Base-by-base conservation (phyloP, 1,284 basidiomycete genomes). In the Uromyces viciae-fabae region DNA sequence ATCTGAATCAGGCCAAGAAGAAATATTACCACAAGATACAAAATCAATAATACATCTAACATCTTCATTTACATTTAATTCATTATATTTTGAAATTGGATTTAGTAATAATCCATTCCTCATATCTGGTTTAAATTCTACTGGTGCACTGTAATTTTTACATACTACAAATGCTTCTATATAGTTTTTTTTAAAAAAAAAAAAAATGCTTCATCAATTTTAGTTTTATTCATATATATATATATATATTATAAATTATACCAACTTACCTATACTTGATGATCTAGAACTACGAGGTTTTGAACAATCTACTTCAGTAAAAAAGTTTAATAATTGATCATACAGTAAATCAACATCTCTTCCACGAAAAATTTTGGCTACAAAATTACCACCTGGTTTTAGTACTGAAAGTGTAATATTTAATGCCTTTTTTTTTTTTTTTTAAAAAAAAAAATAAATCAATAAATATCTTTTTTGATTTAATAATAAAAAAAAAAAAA, bases 281-380 rank as follows among this genome's bases (percentile, higher is more conserved):
- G 85, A 84, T 19, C 33, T 83, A 2, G 85, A 86, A 80, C 86
- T 86, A 46, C 84, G 60, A 17, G 87, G 86, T 82, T 88, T 86
- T 38, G 86, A 85, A 60, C 86, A 85, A 22, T 85, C 85, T 8
- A 87, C 85, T 0, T 83, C 82, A 40, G 86, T 84, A 46, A 88
- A 88, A 82, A 89, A 89, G 84, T 88, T 88, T 8, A 85, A 83
- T 25, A 87, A 82, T 76, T 88, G 84, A 80, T 88, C 87, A 3
- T 87, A 88, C 3, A 87, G 84, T 25, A 89, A 83, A 19, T 87
- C 84, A 2, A 86, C 85, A n/a, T 88, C 88, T 22, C 86, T 83
- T 9, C 88, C 88, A 17, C 88, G 84, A 85, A 90, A 90, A 82
- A 90, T 89, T 83, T 90, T 90, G 84, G 89, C 89, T 78, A 90